Evolutionary conservation across 108 stramenopile genomes (phyloP).

Genomic region (Pseudonitzschia delicatissima): DNA sequence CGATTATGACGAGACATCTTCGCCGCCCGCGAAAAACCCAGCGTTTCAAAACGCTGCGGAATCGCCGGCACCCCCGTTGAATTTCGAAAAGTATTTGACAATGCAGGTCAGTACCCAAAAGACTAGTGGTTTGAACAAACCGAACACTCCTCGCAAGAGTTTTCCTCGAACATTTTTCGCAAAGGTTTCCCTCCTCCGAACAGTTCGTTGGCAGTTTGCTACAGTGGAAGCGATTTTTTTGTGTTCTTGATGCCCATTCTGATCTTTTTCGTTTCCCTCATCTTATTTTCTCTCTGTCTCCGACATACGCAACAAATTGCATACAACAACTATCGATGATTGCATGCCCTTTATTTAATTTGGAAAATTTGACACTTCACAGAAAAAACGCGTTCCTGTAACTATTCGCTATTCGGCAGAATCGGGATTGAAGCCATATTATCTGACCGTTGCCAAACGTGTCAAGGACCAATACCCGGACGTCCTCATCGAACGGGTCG

Average conservation of each 20-base stretch:
- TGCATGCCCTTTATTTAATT: too few relatives aligned
- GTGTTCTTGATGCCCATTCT: background rate
- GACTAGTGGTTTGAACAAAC: too few relatives aligned
- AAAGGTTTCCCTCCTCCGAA: too few relatives aligned
- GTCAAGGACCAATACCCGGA: constrained; percentile 69
- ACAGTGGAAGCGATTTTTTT: constrained; percentile 4
- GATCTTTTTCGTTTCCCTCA: background rate
- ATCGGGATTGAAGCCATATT: constrained; percentile 67
- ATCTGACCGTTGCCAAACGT: constrained; percentile 71
- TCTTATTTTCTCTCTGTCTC: too few relatives aligned
- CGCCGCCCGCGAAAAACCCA: background rate
- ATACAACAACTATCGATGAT: too few relatives aligned
- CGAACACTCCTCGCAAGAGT: too few relatives aligned
- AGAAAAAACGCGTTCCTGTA: constrained; percentile 56
- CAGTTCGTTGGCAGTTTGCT: background rate
- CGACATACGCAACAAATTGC: too few relatives aligned
- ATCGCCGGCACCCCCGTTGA: constrained; percentile 39
- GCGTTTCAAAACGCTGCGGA: constrained; percentile 1
- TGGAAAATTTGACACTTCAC: too few relatives aligned
- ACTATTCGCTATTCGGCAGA: constrained; percentile 67
- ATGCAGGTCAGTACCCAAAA: constrained; percentile 59
- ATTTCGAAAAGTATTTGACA: constrained; percentile 58
- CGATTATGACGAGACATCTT: background rate
- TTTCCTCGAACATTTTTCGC: too few relatives aligned
- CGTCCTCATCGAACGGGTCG: constrained; percentile 59